Base-by-base conservation (phyloP, 305 asterid species). In the Fraxinus xanthoxyloides region DNA sequence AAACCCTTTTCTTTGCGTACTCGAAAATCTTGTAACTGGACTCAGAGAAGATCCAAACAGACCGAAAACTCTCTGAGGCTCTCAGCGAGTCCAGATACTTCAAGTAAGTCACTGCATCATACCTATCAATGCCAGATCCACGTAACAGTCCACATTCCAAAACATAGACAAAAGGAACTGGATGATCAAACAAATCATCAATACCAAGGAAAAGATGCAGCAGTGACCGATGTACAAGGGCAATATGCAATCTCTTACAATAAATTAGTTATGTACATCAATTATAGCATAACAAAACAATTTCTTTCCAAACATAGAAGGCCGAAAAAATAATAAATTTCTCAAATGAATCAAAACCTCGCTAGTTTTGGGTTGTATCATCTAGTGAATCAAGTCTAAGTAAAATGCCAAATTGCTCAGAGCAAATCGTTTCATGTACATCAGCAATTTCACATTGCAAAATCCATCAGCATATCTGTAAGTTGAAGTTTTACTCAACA, bases 11-110 rank as follows among this genome's bases (percentile, higher is more conserved):
- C 90, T 94, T 95, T 76, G 99, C 99, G 80, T 84, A 87, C 89
- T 94, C 99, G 80, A 95, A 95, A 80, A 95, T 93, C 93, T 94
- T 95, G 93, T 92, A 92, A 87, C 99, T 95, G 82, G 99, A 92
- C 90, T 95, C 98, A 69, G 98, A 97, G 88, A 95, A 95, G 85
- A 95, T 90, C 99, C 99, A 95, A 87, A 95, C 94, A 73, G 98
- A 94, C 63, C 98, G 95, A 76, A 94, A 95, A 89, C 97, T 94
- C 90, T 95, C 99, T 77, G 99, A 93, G 86, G 98, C 99, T 91
- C 99, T 91, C 82, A 95, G 89, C 10, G 99, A 95, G 86, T 95
- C 99, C 87, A 95, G 92, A 89, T 94, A 94, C 91, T 95, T 95
- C 87, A 94, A 88, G 88, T 89, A 95, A 75, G 95, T 95, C 81